Evolutionary conservation across 2,329 filamentous ascomycete genomes (phyloP).

Genomic region (Acrodontium crateriforme): DNA sequence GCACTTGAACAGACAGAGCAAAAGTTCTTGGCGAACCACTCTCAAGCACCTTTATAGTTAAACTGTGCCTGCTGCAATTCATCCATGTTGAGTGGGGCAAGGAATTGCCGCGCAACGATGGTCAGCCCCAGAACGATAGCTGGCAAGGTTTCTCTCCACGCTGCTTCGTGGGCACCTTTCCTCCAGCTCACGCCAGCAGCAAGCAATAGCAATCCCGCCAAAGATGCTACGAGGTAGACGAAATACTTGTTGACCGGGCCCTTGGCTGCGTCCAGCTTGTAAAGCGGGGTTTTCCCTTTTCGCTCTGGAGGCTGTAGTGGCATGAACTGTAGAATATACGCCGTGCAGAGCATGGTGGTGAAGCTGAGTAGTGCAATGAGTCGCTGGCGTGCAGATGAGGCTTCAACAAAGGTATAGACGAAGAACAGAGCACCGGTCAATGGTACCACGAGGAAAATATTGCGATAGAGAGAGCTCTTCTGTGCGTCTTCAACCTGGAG

Average conservation of each 20-base stretch:
- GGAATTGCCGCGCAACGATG: conserved; percentile 48
- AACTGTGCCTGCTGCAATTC: conserved; percentile 51
- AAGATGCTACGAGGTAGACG: conserved; percentile 44
- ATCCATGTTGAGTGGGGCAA: conserved; percentile 55
- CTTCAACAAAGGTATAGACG: conserved; percentile 33
- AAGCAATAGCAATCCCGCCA: conserved; percentile 41
- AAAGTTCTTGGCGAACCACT: neutral
- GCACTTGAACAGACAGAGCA: too few species aligned
- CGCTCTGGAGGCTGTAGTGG: conserved; percentile 36
- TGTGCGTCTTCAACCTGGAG: conserved; percentile 40
- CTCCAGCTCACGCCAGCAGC: conserved; percentile 28
- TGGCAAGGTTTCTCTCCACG: conserved; percentile 27
- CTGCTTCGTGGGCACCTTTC: conserved; percentile 16
- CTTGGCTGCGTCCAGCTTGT: conserved; percentile 14
- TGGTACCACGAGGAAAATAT: conserved; percentile 46
- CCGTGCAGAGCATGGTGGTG: conserved; percentile 48
- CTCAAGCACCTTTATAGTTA: conserved; percentile 53
- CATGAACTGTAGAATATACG: conserved; percentile 39
- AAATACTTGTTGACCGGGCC: conserved; percentile 45
- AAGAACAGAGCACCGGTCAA: conserved; percentile 43
- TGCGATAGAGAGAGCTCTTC: conserved; percentile 23
- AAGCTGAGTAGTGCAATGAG: conserved; percentile 44
- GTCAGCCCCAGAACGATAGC: conserved; percentile 46
- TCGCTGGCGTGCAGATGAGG: conserved; percentile 20
- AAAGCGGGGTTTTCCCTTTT: conserved; percentile 19